phyloP scores from a whole-genome alignment of 306 rosid species.

The Morella rubra region DNA sequence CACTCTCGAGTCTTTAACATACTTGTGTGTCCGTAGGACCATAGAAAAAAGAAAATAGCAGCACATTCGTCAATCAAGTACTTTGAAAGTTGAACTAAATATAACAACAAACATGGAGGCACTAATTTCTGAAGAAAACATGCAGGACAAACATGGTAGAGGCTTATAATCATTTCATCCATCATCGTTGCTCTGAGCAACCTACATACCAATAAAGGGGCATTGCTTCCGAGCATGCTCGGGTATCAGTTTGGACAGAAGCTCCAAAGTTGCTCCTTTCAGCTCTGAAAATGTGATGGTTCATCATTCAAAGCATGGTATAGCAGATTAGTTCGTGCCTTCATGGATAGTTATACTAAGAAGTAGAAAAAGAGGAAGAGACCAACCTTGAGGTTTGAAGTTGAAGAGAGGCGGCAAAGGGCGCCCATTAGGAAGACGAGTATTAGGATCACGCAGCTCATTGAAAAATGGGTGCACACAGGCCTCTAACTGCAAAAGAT shows the following conservation, averaged over 20 bases:
- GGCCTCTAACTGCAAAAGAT: constrained; percentile 51
- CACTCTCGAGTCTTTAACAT: background rate
- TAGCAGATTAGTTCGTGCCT: background rate
- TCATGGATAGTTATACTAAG: background rate
- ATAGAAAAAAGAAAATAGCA: background rate
- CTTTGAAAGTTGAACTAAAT: background rate
- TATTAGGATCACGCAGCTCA: constrained; percentile 61
- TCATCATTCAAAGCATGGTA: constrained; percentile 4
- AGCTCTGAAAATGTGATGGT: constrained; percentile 38
- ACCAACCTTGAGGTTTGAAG: constrained; percentile 64
- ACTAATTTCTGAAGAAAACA: background rate
- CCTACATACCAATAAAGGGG: constrained; percentile 43
- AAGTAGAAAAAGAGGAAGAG: constrained; percentile 2
- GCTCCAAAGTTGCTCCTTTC: constrained; percentile 63
- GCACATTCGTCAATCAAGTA: constrained; percentile 4
- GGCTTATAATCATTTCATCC: constrained; percentile 1
- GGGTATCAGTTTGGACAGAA: constrained; percentile 52
- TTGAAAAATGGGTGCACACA: constrained; percentile 60
- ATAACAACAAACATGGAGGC: background rate
- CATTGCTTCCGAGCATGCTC: constrained; percentile 70
- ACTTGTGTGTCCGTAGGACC: background rate
- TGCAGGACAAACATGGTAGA: constrained; percentile 16
- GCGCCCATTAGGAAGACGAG: constrained; percentile 64
- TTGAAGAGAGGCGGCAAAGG: constrained; percentile 67
- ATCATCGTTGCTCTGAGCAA: background rate